A percentile compares a stretch with the other conserved stretches of the same genome.
phyloP scores from a whole-genome alignment of 1,139 yeast species.

The Sugiyamaella pinicola region DNA sequence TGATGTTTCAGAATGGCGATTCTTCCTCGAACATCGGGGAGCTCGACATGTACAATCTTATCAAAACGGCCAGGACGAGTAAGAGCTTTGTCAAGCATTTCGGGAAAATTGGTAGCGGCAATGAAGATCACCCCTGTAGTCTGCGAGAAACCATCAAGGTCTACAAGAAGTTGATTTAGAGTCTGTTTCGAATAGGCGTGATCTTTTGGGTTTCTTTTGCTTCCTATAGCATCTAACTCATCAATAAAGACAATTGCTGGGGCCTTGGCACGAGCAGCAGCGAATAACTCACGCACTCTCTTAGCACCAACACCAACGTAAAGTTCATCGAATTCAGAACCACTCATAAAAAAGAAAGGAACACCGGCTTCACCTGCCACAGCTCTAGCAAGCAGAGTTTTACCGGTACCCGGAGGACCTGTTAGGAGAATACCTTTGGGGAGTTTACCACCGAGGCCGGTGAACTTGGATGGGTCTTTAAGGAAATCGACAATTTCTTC shows the following conservation, averaged over 20 bases:
- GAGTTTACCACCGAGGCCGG: slow-evolving; percentile 94
- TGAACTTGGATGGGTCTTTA: slow-evolving; percentile 93
- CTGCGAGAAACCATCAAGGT: slow-evolving; percentile 94
- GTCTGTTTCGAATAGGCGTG: slow-evolving; percentile 98
- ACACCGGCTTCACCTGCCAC: slow-evolving; percentile 99
- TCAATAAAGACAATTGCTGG: slow-evolving; percentile 97
- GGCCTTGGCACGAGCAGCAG: slow-evolving; percentile 90
- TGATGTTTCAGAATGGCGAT: slow-evolving; percentile 90
- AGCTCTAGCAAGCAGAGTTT: slow-evolving; percentile 93
- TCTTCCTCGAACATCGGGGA: slow-evolving; percentile 98
- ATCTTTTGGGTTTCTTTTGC: slow-evolving; percentile 94
- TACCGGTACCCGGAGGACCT: slow-evolving; percentile 99
- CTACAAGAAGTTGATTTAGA: slow-evolving; percentile 90
- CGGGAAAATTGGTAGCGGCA: slow-evolving; percentile 98
- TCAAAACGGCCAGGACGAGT: slow-evolving; percentile 99
- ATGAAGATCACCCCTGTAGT: slow-evolving; percentile 90
- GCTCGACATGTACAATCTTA: slow-evolving; percentile 89
- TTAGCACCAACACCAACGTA: slow-evolving; percentile 99
- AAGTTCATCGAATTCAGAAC: slow-evolving; percentile 96
- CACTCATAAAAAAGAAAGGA: slow-evolving; percentile 97
- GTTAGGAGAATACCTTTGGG: slow-evolving; percentile 96
- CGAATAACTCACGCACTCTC: slow-evolving; percentile 89
- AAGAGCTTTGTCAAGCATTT: slow-evolving; percentile 91
- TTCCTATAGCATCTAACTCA: slow-evolving; percentile 98
- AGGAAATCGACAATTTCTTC: slow-evolving; percentile 96